A percentile compares a stretch with the other conserved stretches of the same genome.
phyloP scores from a whole-genome alignment of 2,329 filamentous ascomycete genomes.

The Plenodomus lindquistii region DNA sequence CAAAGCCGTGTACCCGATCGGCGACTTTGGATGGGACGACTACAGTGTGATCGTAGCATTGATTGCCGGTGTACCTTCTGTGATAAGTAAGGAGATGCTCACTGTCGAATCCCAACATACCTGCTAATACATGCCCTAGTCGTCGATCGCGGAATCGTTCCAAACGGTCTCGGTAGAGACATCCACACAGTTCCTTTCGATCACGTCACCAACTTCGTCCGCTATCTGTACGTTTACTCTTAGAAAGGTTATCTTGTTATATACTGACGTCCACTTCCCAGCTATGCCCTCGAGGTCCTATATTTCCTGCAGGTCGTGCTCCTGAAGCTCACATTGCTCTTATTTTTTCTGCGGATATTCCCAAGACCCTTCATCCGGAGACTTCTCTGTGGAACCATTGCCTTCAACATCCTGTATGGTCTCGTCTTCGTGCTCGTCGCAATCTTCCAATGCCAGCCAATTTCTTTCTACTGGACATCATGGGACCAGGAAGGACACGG shows the following conservation, averaged over 20 bases:
- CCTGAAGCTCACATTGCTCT: constrained; percentile 32
- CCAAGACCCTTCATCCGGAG: constrained; percentile 20
- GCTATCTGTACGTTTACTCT: constrained; percentile 26
- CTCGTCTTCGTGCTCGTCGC: constrained; percentile 20
- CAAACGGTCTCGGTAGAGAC: constrained; percentile 54
- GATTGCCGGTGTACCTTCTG: constrained; percentile 27
- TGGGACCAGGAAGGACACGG: constrained; percentile 33
- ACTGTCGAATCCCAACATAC: not conserved
- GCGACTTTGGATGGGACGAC: constrained; percentile 47
- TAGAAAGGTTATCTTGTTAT: not conserved
- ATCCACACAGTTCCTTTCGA: constrained; percentile 54
- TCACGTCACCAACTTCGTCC: constrained; percentile 50
- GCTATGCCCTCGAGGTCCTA: constrained; percentile 30
- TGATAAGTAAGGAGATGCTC: constrained; percentile 8
- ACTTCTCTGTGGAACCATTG: constrained; percentile 22
- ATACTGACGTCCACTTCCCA: not conserved
- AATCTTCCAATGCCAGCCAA: constrained; percentile 41
- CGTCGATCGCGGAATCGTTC: constrained; percentile 20
- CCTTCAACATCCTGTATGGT: constrained; percentile 30
- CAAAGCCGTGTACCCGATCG: constrained; percentile 40
- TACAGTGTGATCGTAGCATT: constrained; percentile 29
- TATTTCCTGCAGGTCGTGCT: constrained; percentile 39
- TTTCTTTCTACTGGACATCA: constrained; percentile 37
- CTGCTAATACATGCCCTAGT: constrained; percentile 4
- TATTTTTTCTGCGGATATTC: constrained; percentile 36